Conservation (phyloP, 2,329 filamentous ascomycete genomes). For the Diaporthe sp. region DNA sequence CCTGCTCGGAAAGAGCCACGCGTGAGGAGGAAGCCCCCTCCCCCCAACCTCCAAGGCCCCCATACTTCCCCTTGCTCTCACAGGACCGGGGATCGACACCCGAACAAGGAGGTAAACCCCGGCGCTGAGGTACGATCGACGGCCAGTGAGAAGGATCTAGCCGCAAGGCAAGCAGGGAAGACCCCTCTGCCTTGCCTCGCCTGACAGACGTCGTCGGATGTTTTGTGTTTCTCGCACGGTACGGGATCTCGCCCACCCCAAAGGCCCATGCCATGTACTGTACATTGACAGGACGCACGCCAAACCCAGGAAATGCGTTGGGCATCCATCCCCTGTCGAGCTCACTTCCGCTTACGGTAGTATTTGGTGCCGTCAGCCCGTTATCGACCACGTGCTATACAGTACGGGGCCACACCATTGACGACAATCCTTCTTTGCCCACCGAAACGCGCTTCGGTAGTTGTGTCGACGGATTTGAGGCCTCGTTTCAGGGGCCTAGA, state of each 20-base stretch:
- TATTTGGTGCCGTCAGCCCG: background rate
- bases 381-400: constrained; percentile 23
- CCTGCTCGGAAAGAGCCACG: constrained; percentile 5
- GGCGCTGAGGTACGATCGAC: constrained; percentile 23
- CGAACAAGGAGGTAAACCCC: constrained; percentile 14
- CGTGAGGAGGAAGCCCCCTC: too few relatives aligned
- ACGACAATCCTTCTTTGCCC: constrained; percentile 8
- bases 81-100: constrained; percentile 21
- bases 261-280: background rate
- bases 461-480: constrained; percentile 2
- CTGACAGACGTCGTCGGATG: constrained; percentile 25
- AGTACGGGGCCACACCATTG: background rate
- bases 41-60: background rate
- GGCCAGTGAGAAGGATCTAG: constrained; percentile 2
- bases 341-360: background rate
- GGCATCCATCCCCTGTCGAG: constrained; percentile 20
- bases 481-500: background rate
- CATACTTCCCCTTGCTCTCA: background rate
- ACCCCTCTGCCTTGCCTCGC: constrained; percentile 5
- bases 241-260: background rate
- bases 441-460: constrained; percentile 5
- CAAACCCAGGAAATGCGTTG: background rate
- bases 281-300: background rate
- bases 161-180: constrained; percentile 20
- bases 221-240: constrained; percentile 22